Evolutionary conservation across 2,329 filamentous ascomycete species (phyloP), one percentile per base, ranked within the genome.

Genomic region (Cladosporium austrohemisphaericum): DNA sequence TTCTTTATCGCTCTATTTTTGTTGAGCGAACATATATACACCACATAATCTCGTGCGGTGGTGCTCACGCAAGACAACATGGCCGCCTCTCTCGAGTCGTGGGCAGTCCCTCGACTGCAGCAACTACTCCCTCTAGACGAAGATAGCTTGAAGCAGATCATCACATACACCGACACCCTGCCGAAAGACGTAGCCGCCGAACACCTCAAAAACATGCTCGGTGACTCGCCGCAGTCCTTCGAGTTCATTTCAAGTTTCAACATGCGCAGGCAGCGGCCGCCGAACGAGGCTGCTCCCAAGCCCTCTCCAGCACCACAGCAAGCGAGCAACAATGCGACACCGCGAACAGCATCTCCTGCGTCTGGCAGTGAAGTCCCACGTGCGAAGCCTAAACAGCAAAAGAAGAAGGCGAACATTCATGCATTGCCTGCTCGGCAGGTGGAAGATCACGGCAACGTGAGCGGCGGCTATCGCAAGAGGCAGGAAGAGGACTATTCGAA

Each of bases 141-240:
- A 28, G 83, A 87, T 10, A 90, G 92, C 32, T 75, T 97, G 25
- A 81, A 83, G 62, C 88, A 97, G 64, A 79, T 96, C 35, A 76
- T 97, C 57, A 82, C 88, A 40, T 96, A 96, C 66, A 83, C 88
- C 2, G 75, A 81, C 28, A 85, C 83, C 0, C 77, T 97, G 7
- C 83, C 89, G 16, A 90, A 86, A 63, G 71, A 82, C 44, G 86
- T 85, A 55, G 87, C 88, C 11, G 89, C 83, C 43, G 84, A 90
- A 33, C 89, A 97, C 68, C 85, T 98, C 53, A 86, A 84, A 66
- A 89, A 93, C 63, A 75, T 98, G 46, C 79, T 98, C 0, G 93
- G 92, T 41, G 89, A 95, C 66, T 90, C 87, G 5, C 81, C 90
- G 1, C 83, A 86, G 59, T 78, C 81, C 2, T 68, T 87, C 44